Evolutionary conservation across 345 rosid species (phyloP).

Genomic region (Brassica cretica): DNA sequence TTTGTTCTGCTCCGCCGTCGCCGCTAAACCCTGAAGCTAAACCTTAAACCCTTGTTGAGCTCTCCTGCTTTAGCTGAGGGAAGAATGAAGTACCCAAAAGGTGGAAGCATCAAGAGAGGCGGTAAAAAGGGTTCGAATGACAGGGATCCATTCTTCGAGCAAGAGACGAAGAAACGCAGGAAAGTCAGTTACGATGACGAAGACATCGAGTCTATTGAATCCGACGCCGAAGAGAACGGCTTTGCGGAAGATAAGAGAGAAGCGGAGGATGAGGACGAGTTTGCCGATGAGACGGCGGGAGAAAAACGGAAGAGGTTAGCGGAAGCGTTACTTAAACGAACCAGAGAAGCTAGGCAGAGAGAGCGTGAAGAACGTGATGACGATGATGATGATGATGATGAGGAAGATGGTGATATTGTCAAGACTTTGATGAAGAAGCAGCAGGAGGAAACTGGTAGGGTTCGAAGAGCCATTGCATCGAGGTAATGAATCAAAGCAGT

Average conservation of each 20-base stretch:
- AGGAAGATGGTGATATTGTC: slow-evolving; percentile 43
- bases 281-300: slow-evolving; percentile 66
- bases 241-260: slow-evolving; percentile 33
- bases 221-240: slow-evolving; percentile 51
- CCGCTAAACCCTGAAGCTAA: slow-evolving; percentile 41
- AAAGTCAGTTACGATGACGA: slow-evolving; percentile 58
- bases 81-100: slow-evolving; percentile 36
- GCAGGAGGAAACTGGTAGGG: slow-evolving; percentile 84
- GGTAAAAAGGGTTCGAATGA: slow-evolving; percentile 39
- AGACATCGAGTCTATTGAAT: slow-evolving; percentile 60
- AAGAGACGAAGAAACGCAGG: slow-evolving; percentile 51
- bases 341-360: slow-evolving; percentile 43
- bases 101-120: slow-evolving; percentile 35
- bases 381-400: slow-evolving; percentile 49
- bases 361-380: slow-evolving; percentile 52
- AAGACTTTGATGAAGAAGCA: slow-evolving; percentile 78
- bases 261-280: slow-evolving; percentile 44
- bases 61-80: background rate
- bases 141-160: slow-evolving; percentile 53
- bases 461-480: slow-evolving; percentile 70
- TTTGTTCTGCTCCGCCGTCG: slow-evolving; percentile 15
- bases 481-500: slow-evolving; percentile 47
- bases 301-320: slow-evolving; percentile 81
- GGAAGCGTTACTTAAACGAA: slow-evolving; percentile 46
- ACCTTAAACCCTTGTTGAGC: slow-evolving; percentile 24